Percentiles rank a stretch among this genome's conserved stretches.
These are phyloP conservation scores for Leptosphaerulina australis DNA, from an alignment of 2,329 filamentous ascomycete species.

Conservation along the genomic window DNA sequence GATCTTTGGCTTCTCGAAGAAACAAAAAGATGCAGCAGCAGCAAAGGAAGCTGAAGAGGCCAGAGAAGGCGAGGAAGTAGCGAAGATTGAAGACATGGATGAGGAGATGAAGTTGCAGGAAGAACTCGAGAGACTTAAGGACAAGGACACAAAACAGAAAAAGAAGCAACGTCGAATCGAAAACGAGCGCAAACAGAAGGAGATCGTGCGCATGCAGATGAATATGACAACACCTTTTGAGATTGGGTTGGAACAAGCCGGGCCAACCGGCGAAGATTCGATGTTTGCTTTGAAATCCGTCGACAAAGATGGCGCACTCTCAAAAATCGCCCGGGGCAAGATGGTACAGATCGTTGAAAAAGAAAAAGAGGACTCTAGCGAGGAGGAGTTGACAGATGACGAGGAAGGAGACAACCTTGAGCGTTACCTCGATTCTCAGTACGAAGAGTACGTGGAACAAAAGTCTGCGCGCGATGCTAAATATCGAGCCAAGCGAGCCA, in stretches of 20 bases:
- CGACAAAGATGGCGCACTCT: slow-evolving; percentile 74
- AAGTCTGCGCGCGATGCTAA: slow-evolving; percentile 84
- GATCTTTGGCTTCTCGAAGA: slow-evolving; percentile 83
- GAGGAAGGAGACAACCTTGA: slow-evolving; percentile 86
- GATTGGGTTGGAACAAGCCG: slow-evolving; percentile 87
- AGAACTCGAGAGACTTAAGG: slow-evolving; percentile 80
- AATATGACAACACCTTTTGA: slow-evolving; percentile 97
- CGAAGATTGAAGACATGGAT: slow-evolving; percentile 87
- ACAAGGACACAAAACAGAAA: slow-evolving; percentile 75
- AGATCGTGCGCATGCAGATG: slow-evolving; percentile 95
- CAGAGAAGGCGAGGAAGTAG: slow-evolving; percentile 68
- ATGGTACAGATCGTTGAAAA: slow-evolving; percentile 72
- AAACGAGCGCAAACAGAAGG: slow-evolving; percentile 92
- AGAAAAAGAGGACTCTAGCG: slow-evolving; percentile 55
- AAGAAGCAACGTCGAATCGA: slow-evolving; percentile 85
- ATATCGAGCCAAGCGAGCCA: slow-evolving; percentile 85
- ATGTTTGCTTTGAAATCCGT: slow-evolving; percentile 87
- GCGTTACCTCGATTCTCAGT: slow-evolving; percentile 83
- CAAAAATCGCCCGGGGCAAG: slow-evolving; percentile 74
- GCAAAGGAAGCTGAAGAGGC: slow-evolving; percentile 50
- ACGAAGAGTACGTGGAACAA: slow-evolving; percentile 81
- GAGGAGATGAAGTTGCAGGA: slow-evolving; percentile 91
- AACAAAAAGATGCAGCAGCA: slow-evolving; percentile 63
- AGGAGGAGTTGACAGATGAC: slow-evolving; percentile 67
- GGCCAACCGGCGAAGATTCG: slow-evolving; percentile 76